Evolutionary conservation across 768 basidiomycete species (phyloP).

Genomic region (Podaxis sp.): DNA sequence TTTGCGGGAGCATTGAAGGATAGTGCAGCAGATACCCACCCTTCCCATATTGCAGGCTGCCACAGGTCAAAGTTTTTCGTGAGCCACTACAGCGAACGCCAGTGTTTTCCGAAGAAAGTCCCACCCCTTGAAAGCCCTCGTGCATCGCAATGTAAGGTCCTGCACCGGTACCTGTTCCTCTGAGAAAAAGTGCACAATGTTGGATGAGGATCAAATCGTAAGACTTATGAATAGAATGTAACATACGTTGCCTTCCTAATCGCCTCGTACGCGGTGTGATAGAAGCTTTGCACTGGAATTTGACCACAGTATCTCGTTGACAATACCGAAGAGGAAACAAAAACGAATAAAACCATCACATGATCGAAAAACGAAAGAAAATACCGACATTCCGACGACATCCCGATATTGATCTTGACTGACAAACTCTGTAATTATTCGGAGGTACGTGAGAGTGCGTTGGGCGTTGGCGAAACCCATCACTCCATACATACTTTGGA

Average conservation of each 20-base stretch:
- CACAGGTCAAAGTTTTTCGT: constrained; percentile 8
- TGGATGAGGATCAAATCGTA: constrained; percentile 1
- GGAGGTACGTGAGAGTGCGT: constrained; percentile 76
- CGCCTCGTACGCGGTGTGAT: constrained; percentile 40
- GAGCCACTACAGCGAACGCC: not conserved
- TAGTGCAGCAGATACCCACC: constrained; percentile 20
- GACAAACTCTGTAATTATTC: constrained; percentile 81
- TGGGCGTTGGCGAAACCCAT: constrained; percentile 93
- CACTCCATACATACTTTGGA: constrained; percentile 57
- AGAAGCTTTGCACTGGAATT: constrained; percentile 35
- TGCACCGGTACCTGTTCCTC: constrained; percentile 60
- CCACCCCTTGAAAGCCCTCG: constrained; percentile 60
- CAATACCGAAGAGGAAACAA: constrained; percentile 35
- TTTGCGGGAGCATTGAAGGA: not conserved
- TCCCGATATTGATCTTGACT: constrained; percentile 72
- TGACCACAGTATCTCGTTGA: constrained; percentile 62
- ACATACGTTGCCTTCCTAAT: constrained; percentile 39
- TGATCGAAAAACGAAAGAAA: not conserved
- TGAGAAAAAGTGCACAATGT: constrained; percentile 21
- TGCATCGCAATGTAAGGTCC: constrained; percentile 57
- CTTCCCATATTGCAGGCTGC: constrained; percentile 41
- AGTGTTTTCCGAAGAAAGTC: constrained; percentile 14
- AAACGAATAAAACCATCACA: not conserved
- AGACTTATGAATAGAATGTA: constrained; percentile 4
- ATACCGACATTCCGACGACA: constrained; percentile 59